Evolutionary conservation across 2,329 filamentous ascomycete genomes (phyloP).

Genomic region (Fusarium vanettenii): DNA sequence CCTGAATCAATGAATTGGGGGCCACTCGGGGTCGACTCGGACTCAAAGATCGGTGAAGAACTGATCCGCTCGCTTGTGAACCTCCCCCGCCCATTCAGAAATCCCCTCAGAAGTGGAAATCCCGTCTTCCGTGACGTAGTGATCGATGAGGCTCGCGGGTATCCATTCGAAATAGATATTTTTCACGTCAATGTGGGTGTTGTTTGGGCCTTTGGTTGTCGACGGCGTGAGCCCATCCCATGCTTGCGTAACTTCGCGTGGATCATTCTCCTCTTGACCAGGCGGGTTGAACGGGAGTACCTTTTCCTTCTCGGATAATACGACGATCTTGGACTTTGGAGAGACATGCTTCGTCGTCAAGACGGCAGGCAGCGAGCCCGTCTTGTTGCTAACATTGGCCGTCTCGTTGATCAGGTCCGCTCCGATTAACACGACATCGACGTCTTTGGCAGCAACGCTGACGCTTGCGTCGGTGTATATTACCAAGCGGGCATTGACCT

Average conservation of each 20-base stretch:
- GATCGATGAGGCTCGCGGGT: conserved; percentile 60
- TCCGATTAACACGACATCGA: conserved; percentile 71
- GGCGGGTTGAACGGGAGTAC: conserved; percentile 59
- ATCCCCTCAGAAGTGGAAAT: conserved; percentile 55
- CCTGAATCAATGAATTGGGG: conserved; percentile 5
- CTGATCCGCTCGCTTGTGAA: conserved; percentile 51
- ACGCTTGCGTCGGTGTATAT: conserved; percentile 71
- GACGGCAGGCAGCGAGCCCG: conserved; percentile 69
- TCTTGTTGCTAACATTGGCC: conserved; percentile 75
- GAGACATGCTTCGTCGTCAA: conserved; percentile 64
- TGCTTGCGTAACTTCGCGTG: conserved; percentile 58
- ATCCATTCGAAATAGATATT: conserved; percentile 74
- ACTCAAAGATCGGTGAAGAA: conserved; percentile 55
- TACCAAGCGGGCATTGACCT: conserved; percentile 50
- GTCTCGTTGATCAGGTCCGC: conserved; percentile 69
- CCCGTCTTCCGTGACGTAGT: conserved; percentile 67
- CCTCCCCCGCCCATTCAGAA: conserved; percentile 49
- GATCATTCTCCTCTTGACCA: conserved; percentile 60
- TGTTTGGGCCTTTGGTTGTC: background rate
- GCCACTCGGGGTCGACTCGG: conserved; percentile 5
- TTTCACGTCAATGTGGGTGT: conserved; percentile 48
- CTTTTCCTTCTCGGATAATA: conserved; percentile 71
- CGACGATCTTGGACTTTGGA: conserved; percentile 60
- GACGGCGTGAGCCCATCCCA: conserved; percentile 54
- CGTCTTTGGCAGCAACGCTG: conserved; percentile 61